Evolutionary conservation across 306 rosid species (phyloP), one percentile per base, ranked within the genome.

Genomic region (Castanea sativa): DNA sequence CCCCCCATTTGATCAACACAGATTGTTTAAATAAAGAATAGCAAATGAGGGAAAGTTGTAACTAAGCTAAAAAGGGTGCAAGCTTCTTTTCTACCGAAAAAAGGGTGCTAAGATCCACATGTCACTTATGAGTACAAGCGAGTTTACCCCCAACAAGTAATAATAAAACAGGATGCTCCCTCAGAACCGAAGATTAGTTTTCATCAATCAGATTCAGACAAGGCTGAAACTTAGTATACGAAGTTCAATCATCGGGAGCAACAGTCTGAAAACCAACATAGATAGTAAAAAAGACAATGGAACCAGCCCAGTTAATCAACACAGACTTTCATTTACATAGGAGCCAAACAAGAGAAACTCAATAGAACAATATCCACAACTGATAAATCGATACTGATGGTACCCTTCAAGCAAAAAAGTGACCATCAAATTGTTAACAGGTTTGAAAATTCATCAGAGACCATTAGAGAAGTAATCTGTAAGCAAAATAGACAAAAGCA

Each of bases 221-320:
- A 79, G 68, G 78, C 73, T 73, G 83, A 79, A 79, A 79, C 78
- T 52, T 52, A 21, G 51, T 20, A 29, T 43, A 25, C 7, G 29
- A 16, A 63, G 53, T 79, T 79, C 78, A 64, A 69, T 64, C 78
- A 64, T 12, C 14, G 78, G 78, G 78, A 79, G 59, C 35, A 19
- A 8, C 63, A 30, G 65, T 21, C 21, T 3, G 8, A 20, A 32
- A 64, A 30, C 45, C 21, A 30, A 16, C 20, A 30, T 14, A 27
- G 32, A 27, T 6, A 60, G 4, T 5, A 25, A 13, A 59, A 23
- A 21, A 14, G 16, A 59, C 16, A 10, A 59, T 12, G 16, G 33
- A 23, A 23, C 1, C 53, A 49, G 16, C 5, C 53, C 53, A 49
- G 53, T 49, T 11, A 49, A 49, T 49, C 53, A 49, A 49, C 16